Conservation (phyloP, 139 green algal genomes). For the Tetradesmus obliquus region DNA sequence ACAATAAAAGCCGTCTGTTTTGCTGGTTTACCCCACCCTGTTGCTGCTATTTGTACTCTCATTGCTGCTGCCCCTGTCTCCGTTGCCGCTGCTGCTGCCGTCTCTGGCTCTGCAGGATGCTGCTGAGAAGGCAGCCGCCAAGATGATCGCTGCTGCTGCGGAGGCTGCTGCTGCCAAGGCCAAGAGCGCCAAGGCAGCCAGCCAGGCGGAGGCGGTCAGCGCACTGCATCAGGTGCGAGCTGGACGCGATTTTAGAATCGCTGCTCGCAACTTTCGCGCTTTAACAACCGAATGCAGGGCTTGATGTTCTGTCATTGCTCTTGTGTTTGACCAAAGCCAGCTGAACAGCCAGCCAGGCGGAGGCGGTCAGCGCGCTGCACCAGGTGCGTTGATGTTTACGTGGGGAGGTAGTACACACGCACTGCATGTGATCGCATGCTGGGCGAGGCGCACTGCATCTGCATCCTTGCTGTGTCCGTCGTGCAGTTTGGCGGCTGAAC, state of each 20-base stretch:
- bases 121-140: constrained; percentile 12
- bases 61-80: too few species aligned
- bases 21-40: too few species aligned
- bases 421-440: background rate
- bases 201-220: background rate
- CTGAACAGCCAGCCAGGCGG: background rate
- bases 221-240: constrained; percentile 29
- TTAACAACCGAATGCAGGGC: too few species aligned
- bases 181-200: background rate
- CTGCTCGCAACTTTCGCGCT: too few species aligned
- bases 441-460: too few species aligned
- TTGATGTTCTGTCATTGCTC: too few species aligned
- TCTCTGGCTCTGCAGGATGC: constrained; percentile 1
- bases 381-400: background rate
- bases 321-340: too few species aligned
- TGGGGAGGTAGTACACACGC: background rate
- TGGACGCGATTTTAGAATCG: too few species aligned
- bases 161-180: background rate
- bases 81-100: background rate
- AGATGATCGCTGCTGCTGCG: constrained; percentile 34
- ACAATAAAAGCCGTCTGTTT: too few species aligned
- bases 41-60: background rate
- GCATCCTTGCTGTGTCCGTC: too few species aligned
- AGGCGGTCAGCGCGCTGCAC: background rate
- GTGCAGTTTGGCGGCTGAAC: too few species aligned